Base-by-base conservation (phyloP, 1,284 basidiomycete species). In the Cryptococcus sp. region DNA sequence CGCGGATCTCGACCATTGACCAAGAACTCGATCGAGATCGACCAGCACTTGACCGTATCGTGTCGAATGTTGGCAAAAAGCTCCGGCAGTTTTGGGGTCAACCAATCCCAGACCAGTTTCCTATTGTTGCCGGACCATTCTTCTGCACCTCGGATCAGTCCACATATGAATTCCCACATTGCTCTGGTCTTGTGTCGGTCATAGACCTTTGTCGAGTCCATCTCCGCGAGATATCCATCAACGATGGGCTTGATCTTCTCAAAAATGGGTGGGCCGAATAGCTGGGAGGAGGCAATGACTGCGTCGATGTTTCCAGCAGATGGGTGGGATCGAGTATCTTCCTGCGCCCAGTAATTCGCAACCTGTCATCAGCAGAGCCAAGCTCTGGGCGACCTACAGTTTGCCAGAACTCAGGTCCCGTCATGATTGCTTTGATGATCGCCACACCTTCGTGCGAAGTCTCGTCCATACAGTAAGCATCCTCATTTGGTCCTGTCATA, bases 101-200 rank as follows among this genome's bases (percentile, higher is more conserved):
- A 79, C 96, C 94, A 98, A 28, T 77, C 67, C 91, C 90, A 94
- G 3, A 98, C 74, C 45, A 73, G 69, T 45, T 82, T 74, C 44
- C 83, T 81, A 55, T 80, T 77, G 48, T 76, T 75, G 52, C 79
- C 78, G 0, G 84, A 80, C 94, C 94, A 98, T 70, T 98, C 90
- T 74, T 96, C 96, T 13, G 86, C 85, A 23, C 91, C 93, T 81
- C 78, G 62, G 47, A 87, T 70, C 45, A 88, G 66, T 41, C 92
- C 93, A 43, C 83, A 81, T 34, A 97, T 70, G 28, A 96, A 77
- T 77, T 98, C 94, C 47, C 87, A 89, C 7, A 87, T 86, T 21
- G 91, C 91, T 28, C 93, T 83, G 67, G 94, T 92, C 74, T 91
- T 89, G 78, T 91, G 94, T 52, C 91, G 87, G 69, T 97, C 89